Evolutionary conservation across 495 filamentous ascomycete species (phyloP).

Genomic region (Trichoderma gamsii): DNA sequence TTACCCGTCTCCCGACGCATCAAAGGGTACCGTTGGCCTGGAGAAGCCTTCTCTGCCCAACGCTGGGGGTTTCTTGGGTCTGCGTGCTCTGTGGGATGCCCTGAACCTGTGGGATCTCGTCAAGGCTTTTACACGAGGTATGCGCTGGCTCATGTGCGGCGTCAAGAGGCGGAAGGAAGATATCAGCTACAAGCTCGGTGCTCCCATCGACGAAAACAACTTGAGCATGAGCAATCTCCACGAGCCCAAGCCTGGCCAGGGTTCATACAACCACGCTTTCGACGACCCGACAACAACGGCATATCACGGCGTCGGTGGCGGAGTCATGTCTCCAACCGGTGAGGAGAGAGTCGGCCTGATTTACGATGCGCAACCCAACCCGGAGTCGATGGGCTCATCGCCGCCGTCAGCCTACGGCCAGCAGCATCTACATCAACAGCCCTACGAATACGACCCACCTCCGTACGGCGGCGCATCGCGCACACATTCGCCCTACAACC

Average conservation of each 20-base stretch:
- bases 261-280: conserved; percentile 23
- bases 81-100: conserved; percentile 60
- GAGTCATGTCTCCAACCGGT: conserved; percentile 16
- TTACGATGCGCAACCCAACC: conserved; percentile 41
- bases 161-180: conserved; percentile 46
- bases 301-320: conserved; percentile 17
- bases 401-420: conserved; percentile 18
- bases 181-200: conserved; percentile 32
- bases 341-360: conserved; percentile 45
- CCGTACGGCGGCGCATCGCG: conserved; percentile 15
- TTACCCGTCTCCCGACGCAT: conserved; percentile 31
- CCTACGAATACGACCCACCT: not conserved
- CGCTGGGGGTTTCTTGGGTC: conserved; percentile 57
- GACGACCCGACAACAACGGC: conserved; percentile 20
- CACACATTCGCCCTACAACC: conserved; percentile 22
- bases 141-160: conserved; percentile 76
- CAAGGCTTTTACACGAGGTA: conserved; percentile 69
- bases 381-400: conserved; percentile 21
- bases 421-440: not conserved
- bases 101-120: conserved; percentile 81
- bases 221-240: conserved; percentile 31
- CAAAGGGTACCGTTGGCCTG: conserved; percentile 18
- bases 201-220: conserved; percentile 12
- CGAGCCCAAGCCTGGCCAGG: conserved; percentile 22
- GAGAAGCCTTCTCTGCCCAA: conserved; percentile 42